Evolutionary conservation across 257 asterid genomes (phyloP).

Genomic region (Fraxinus americana): DNA sequence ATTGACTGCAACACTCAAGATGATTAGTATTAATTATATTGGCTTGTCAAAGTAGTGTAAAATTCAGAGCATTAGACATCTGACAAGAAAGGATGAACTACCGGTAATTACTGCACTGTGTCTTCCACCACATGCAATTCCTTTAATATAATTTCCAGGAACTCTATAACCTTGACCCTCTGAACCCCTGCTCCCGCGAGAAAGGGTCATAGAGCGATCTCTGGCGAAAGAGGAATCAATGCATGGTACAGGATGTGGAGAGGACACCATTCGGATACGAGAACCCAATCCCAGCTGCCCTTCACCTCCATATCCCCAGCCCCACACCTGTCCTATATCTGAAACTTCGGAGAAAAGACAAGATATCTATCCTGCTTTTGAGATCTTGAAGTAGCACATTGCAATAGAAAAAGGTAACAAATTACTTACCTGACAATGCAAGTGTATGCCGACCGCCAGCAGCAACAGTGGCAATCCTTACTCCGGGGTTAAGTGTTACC

Average conservation of each 20-base stretch:
- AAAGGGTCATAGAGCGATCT: constrained; percentile 52
- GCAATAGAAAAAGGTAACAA: constrained; percentile 19
- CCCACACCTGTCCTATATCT: constrained; percentile 99
- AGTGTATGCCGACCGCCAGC: constrained; percentile 98
- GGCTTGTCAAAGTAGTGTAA: background rate
- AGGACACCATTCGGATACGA: constrained; percentile 88
- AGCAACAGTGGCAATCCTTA: constrained; percentile 76
- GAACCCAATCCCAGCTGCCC: constrained; percentile 99
- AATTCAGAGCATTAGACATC: background rate
- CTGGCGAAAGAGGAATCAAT: constrained; percentile 57
- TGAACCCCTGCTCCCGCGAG: constrained; percentile 58
- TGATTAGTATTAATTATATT: background rate
- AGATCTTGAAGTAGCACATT: constrained; percentile 11
- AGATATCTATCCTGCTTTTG: constrained; percentile 29
- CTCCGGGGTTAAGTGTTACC: constrained; percentile 79
- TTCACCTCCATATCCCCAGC: constrained; percentile 99
- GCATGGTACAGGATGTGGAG: constrained; percentile 97
- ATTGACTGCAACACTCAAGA: background rate
- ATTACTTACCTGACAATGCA: constrained; percentile 75
- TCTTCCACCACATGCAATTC: constrained; percentile 97
- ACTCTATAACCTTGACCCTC: constrained; percentile 68
- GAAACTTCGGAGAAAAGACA: constrained; percentile 43
- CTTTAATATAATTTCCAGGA: constrained; percentile 81
- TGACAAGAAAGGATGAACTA: constrained; percentile 18
- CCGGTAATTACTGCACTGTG: constrained; percentile 97